A percentile compares a stretch with the other conserved stretches of the same genome.
Evolutionary conservation across 345 rosid species (phyloP).

Genomic region (Leavenworthia alabamica): DNA sequence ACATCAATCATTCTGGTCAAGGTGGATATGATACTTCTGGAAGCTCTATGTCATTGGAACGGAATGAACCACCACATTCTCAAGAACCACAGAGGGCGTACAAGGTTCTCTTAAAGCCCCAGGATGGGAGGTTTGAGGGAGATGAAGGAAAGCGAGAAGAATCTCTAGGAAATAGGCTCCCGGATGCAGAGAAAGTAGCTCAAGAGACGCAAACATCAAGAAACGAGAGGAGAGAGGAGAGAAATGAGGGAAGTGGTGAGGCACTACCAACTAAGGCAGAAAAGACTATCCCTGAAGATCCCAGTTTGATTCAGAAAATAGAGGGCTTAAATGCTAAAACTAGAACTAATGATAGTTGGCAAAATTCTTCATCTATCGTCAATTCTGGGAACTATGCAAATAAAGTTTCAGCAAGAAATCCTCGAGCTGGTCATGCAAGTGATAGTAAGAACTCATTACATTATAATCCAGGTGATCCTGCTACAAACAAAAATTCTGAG

Average conservation of each 20-base stretch:
- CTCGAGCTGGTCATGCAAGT: constrained; percentile 31
- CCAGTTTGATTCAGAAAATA: constrained; percentile 74
- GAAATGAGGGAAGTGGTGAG: constrained; percentile 33
- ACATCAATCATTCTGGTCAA: constrained; percentile 47
- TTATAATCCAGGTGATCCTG: constrained; percentile 34
- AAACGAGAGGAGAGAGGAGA: constrained; percentile 41
- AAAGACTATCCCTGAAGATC: constrained; percentile 40
- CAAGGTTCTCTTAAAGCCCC: constrained; percentile 74
- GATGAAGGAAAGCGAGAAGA: constrained; percentile 53
- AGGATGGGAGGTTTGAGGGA: constrained; percentile 55
- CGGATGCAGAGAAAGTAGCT: constrained; percentile 38
- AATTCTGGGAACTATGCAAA: constrained; percentile 33
- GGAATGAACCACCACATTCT: constrained; percentile 49
- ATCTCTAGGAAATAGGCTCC: constrained; percentile 18
- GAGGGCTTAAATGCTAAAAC: constrained; percentile 80
- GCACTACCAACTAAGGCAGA: constrained; percentile 32
- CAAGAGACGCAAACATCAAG: constrained; percentile 38
- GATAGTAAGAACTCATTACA: constrained; percentile 29
- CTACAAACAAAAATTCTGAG: constrained; percentile 39
- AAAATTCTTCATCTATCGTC: constrained; percentile 35
- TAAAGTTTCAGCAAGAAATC: constrained; percentile 35
- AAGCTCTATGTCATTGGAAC: constrained; percentile 42
- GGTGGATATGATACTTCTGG: constrained; percentile 50
- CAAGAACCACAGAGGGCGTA: constrained; percentile 51
- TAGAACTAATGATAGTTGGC: constrained; percentile 49